Percentiles rank a stretch among this genome's conserved stretches.
Evolutionary conservation across 1,284 basidiomycete species (phyloP).

Genomic region (Trichosporon sp.): DNA sequence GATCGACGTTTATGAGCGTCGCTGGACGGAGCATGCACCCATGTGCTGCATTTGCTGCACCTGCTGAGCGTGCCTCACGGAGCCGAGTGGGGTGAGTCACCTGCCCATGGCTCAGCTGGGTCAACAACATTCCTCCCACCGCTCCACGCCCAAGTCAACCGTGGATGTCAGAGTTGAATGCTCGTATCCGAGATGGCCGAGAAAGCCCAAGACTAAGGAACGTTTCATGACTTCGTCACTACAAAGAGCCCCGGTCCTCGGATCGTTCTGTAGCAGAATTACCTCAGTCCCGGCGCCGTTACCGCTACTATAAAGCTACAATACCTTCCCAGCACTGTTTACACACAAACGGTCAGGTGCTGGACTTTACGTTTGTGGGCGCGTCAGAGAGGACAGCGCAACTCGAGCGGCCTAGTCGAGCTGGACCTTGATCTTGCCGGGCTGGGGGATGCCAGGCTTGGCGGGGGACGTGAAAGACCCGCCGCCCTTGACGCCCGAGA

Average conservation of each 20-base stretch:
- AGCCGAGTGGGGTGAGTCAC: background rate
- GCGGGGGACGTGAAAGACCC: background rate
- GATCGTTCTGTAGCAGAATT: background rate
- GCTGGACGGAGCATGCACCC: background rate
- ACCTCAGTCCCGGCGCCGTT: background rate
- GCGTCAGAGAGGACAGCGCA: background rate
- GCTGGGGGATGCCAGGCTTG: background rate
- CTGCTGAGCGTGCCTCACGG: background rate
- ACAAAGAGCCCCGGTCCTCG: background rate
- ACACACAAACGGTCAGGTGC: background rate
- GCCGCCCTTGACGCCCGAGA: background rate
- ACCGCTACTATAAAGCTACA: background rate
- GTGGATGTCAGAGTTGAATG: background rate
- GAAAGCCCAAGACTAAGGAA: background rate
- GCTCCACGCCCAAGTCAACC: background rate
- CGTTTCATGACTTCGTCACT: background rate
- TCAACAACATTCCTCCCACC: background rate
- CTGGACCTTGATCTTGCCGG: conserved; percentile 3
- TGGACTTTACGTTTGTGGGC: background rate
- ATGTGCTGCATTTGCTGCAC: background rate
- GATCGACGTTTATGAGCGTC: background rate
- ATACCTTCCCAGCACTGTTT: background rate
- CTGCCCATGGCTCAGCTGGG: background rate
- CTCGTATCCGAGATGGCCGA: background rate
- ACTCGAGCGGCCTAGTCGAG: background rate